phyloP scores from a whole-genome alignment of 2,329 filamentous ascomycete genomes.

The Trichothecium sympodiale region DNA sequence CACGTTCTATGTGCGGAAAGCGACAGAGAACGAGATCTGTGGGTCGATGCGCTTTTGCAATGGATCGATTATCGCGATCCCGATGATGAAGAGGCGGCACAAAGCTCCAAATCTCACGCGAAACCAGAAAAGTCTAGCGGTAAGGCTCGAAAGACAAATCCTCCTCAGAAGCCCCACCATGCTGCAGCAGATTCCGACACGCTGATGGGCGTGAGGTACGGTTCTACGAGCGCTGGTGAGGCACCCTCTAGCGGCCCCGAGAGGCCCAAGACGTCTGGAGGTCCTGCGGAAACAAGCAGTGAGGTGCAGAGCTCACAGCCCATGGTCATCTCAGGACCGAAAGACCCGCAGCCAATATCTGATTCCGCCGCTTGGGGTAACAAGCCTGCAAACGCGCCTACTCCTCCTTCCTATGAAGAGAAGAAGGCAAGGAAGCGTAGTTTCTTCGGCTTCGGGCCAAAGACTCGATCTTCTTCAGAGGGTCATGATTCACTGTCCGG shows the following conservation, averaged over 20 bases:
- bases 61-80: constrained; percentile 71
- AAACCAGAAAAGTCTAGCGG: constrained; percentile 16
- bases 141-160: constrained; percentile 20
- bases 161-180: constrained; percentile 16
- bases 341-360: constrained; percentile 73
- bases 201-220: constrained; percentile 48
- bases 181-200: constrained; percentile 29
- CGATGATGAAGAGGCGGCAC: constrained; percentile 30
- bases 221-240: constrained; percentile 41
- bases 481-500: constrained; percentile 46
- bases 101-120: constrained; percentile 22
- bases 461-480: constrained; percentile 46
- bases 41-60: constrained; percentile 81
- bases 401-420: constrained; percentile 49
- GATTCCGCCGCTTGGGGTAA: constrained; percentile 81
- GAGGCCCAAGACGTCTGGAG: constrained; percentile 23
- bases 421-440: constrained; percentile 73
- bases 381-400: constrained; percentile 38
- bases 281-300: constrained; percentile 20
- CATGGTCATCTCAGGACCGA: constrained; percentile 67
- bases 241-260: constrained; percentile 30
- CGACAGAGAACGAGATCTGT: constrained; percentile 81
- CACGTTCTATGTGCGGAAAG: constrained; percentile 95
- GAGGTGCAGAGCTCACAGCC: constrained; percentile 27
- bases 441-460: constrained; percentile 60